Percentiles rank a stretch among this genome's conserved stretches.
phyloP scores from a whole-genome alignment of 306 rosid species.

The Prunus campanulata region DNA sequence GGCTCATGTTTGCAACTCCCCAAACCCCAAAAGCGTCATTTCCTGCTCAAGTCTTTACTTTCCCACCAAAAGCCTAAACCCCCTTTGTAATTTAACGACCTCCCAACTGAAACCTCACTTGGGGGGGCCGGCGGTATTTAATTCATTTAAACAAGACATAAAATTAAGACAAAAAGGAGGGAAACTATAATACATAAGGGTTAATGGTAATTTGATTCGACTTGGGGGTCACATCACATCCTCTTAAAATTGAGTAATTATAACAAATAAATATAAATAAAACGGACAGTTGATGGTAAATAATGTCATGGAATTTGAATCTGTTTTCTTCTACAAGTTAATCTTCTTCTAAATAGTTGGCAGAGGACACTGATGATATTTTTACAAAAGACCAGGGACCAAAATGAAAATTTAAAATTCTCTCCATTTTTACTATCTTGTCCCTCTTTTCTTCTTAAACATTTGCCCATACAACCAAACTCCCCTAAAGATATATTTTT shows the following conservation, averaged over 20 bases:
- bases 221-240: no score
- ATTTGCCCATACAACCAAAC: neutral
- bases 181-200: no score
- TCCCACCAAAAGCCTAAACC: conserved; percentile 8
- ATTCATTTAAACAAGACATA: no score
- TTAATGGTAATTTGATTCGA: no score
- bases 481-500: neutral
- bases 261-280: neutral
- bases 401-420: conserved; percentile 22
- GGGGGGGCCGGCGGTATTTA: no score
- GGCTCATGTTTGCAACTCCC: conserved; percentile 7
- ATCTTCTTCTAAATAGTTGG: conserved; percentile 2
- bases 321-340: conserved; percentile 24
- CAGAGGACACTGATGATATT: neutral
- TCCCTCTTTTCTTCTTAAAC: neutral
- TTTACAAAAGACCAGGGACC: conserved; percentile 27
- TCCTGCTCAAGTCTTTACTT: neutral
- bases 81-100: neutral
- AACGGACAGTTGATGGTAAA: neutral
- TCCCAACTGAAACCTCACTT: no score
- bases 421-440: conserved; percentile 13
- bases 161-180: no score
- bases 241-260: neutral
- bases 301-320: conserved; percentile 7
- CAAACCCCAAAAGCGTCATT: neutral